These are phyloP conservation scores for Cytospora mali DNA, from an alignment of 2,329 filamentous ascomycete genomes.

Conservation along the genomic window DNA sequence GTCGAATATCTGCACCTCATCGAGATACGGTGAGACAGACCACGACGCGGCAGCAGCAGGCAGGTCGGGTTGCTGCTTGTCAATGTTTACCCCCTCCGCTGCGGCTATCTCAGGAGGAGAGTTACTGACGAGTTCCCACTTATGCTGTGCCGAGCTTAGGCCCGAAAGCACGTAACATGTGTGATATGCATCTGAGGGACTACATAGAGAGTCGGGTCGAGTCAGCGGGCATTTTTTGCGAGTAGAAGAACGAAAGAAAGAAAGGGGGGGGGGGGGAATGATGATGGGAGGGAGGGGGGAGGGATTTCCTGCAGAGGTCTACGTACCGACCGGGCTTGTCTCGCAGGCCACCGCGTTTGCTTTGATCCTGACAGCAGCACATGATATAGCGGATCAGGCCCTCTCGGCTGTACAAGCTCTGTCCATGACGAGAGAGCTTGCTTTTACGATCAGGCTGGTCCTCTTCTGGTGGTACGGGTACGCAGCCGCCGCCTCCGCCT, in stretches of 20 bases:
- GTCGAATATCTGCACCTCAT: conserved; percentile 67
- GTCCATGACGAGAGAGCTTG: conserved; percentile 38
- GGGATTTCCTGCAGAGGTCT: not conserved
- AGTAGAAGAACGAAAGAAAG: conserved; percentile 1
- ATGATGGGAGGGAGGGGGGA: not conserved
- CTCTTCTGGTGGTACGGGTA: conserved; percentile 31
- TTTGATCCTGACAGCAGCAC: conserved; percentile 78
- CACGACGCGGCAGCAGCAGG: conserved; percentile 42
- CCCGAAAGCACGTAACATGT: conserved; percentile 90
- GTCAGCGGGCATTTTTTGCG: conserved; percentile 4
- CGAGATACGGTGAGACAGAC: conserved; percentile 51
- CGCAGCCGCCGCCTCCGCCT: conserved; percentile 29
- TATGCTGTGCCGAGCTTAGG: conserved; percentile 79
- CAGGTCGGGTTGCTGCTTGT: conserved; percentile 12
- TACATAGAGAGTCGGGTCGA: conserved; percentile 39
- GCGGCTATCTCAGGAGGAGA: conserved; percentile 31
- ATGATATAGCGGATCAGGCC: conserved; percentile 89
- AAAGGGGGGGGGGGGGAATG: conserved; percentile 21
- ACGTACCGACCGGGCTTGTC: conserved; percentile 92
- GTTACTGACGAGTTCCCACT: conserved; percentile 52
- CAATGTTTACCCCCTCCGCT: conserved; percentile 26
- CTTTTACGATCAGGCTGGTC: conserved; percentile 27
- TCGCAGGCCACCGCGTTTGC: conserved; percentile 74
- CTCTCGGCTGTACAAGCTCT: conserved; percentile 75
- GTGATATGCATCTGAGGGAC: conserved; percentile 84